Evolutionary conservation across 2,329 filamentous ascomycete species (phyloP).

Genomic region (Huntiella decipiens): DNA sequence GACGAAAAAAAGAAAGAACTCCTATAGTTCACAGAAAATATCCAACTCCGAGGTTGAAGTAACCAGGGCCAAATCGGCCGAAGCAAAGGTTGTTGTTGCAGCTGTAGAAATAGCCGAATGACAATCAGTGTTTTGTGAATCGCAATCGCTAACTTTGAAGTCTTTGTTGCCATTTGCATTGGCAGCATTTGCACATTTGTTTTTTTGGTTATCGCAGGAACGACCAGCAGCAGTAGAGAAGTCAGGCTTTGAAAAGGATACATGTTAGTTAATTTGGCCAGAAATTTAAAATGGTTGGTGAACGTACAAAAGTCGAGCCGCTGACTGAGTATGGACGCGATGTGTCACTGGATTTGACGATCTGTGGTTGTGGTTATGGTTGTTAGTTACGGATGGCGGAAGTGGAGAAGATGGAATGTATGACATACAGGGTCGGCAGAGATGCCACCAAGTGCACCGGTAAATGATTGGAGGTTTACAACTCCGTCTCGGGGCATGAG

Average conservation of each 20-base stretch:
- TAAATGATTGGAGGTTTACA: slow-evolving; percentile 24
- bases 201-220: slow-evolving; percentile 31
- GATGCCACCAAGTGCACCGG: slow-evolving; percentile 22
- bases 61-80: slow-evolving; percentile 16
- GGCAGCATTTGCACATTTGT: slow-evolving; percentile 25
- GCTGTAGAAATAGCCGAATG: slow-evolving; percentile 15
- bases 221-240: slow-evolving; percentile 24
- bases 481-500: slow-evolving; percentile 18
- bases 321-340: slow-evolving; percentile 24
- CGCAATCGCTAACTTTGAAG: slow-evolving; percentile 26
- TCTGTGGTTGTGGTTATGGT: slow-evolving; percentile 16
- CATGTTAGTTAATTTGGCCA: not conserved
- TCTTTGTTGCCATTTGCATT: slow-evolving; percentile 18
- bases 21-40: slow-evolving; percentile 25
- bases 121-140: slow-evolving; percentile 24
- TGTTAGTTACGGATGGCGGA: not conserved
- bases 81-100: slow-evolving; percentile 12
- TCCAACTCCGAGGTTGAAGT: slow-evolving; percentile 26
- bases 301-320: slow-evolving; percentile 26
- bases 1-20: not conserved
- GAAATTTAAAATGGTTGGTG: not conserved
- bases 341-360: slow-evolving; percentile 22
- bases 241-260: slow-evolving; percentile 18
- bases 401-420: not conserved
- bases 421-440: slow-evolving; percentile 14